Evolutionary conservation across 805 yeast genomes (phyloP).

Genomic region (Zygosaccharomyces kombuchaensis): DNA sequence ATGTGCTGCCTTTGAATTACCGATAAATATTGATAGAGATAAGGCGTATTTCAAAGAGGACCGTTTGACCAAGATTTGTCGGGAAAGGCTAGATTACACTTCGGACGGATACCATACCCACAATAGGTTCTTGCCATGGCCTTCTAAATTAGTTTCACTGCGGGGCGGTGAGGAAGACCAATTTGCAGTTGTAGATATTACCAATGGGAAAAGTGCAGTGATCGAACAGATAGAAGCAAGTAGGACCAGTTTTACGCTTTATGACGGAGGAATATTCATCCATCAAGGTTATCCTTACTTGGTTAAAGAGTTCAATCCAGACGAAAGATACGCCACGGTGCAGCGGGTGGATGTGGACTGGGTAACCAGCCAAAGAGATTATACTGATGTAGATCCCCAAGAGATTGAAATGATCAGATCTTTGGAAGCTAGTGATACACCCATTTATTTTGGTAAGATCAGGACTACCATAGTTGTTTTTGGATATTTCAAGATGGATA

Average conservation of each 20-base stretch:
- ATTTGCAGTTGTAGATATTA: slow-evolving; percentile 86
- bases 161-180: slow-evolving; percentile 78
- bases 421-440: slow-evolving; percentile 46
- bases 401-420: slow-evolving; percentile 63
- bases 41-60: slow-evolving; percentile 46
- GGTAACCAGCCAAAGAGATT: slow-evolving; percentile 89
- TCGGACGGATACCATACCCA: slow-evolving; percentile 50
- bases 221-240: slow-evolving; percentile 88
- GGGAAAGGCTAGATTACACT: slow-evolving; percentile 39
- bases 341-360: slow-evolving; percentile 89
- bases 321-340: slow-evolving; percentile 77
- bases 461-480: slow-evolving; percentile 73
- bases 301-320: slow-evolving; percentile 77
- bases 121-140: slow-evolving; percentile 72
- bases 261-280: slow-evolving; percentile 87
- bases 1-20: slow-evolving; percentile 88
- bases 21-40: slow-evolving; percentile 55
- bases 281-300: slow-evolving; percentile 92
- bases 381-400: slow-evolving; percentile 84
- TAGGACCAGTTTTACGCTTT: slow-evolving; percentile 83
- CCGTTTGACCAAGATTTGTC: slow-evolving; percentile 35
- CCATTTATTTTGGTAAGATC: slow-evolving; percentile 73
- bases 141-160: slow-evolving; percentile 67
- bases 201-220: slow-evolving; percentile 68
- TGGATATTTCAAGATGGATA: slow-evolving; percentile 87